Percentiles rank a stretch among this genome's conserved stretches.
Evolutionary conservation across 23 red algal species (phyloP).

Genomic region (Gracilaria caudata): DNA sequence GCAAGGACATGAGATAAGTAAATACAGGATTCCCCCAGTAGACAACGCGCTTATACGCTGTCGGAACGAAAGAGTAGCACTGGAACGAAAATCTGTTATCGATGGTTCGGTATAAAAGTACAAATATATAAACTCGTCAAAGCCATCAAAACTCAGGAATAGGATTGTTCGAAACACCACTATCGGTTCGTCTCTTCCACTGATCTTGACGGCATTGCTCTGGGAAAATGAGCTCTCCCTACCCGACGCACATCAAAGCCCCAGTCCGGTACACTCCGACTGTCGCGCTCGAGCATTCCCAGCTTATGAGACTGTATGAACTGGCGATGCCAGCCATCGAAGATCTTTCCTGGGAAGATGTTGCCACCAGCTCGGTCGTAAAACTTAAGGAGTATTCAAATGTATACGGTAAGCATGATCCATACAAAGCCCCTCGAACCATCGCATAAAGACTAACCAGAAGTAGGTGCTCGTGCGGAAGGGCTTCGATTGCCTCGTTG

Average conservation of each 20-base stretch:
- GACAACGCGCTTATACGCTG: neutral
- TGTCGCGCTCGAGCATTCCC: neutral
- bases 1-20: neutral
- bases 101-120: no score
- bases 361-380: neutral
- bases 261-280: slow-evolving; percentile 22
- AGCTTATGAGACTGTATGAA: slow-evolving; percentile 13
- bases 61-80: neutral
- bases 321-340: slow-evolving; percentile 10
- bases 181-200: neutral
- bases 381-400: slow-evolving; percentile 10
- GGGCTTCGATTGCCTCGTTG: neutral
- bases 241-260: slow-evolving; percentile 8
- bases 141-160: neutral
- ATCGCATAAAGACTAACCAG: neutral
- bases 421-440: neutral
- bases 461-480: slow-evolving; percentile 17
- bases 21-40: neutral
- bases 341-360: slow-evolving; percentile 29
- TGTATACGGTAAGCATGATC: slow-evolving; percentile 21
- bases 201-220: neutral
- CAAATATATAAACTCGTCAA: neutral
- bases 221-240: neutral
- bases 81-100: neutral
- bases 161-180: no score